Evolutionary conservation across 208 protist genomes (phyloP), one percentile per base, ranked within the genome.

Genomic region (Acanthamoeba healyi): DNA sequence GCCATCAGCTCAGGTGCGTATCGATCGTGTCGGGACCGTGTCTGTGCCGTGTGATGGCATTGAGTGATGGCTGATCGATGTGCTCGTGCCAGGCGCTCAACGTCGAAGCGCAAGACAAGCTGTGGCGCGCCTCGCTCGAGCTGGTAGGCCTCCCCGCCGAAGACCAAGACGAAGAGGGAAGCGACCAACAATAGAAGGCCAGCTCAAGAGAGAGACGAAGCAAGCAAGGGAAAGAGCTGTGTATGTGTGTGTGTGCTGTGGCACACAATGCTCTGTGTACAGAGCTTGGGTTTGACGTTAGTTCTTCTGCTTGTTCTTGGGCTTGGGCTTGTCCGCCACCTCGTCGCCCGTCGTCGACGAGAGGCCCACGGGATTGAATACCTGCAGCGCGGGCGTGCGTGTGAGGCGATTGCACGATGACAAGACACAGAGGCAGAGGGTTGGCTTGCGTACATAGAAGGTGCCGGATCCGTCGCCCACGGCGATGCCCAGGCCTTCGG

Each of bases 391-490:
- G 49, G 2, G 34, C 49, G 15, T 87, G 36, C 9, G 29, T 65
- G 46, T 6, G 51, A 29, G n/a, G n/a, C 5, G 32, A 3, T 7
- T 49, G 40, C 15, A 24, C 29, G 42, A 2, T 9, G 72, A 49
- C n/a, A n/a, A n/a, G n/a, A n/a, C n/a, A n/a, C n/a, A 46, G 29
- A 26, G 42, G 0, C 67, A 46, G n/a, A 82, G 32, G 10, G 26
- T 19, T 32, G 81, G 81, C 17, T 10, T 32, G 29, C 81, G 29
- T 89, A 89, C 81, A 10, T 89, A 89, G 32, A 89, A 89, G 34
- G 81, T 89, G 42, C 81, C 81, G 29, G 81, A 58, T 0, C 81
- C 81, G 24, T 89, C 81, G 42, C 81, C 81, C n/a, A 89, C 81
- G 32, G 81, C 81, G 32, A 89, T 29, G 34, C 34, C 32, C 12